These are phyloP conservation scores for Russula griseocarnosa DNA, from an alignment of 768 basidiomycete species.

Conservation along the genomic window DNA sequence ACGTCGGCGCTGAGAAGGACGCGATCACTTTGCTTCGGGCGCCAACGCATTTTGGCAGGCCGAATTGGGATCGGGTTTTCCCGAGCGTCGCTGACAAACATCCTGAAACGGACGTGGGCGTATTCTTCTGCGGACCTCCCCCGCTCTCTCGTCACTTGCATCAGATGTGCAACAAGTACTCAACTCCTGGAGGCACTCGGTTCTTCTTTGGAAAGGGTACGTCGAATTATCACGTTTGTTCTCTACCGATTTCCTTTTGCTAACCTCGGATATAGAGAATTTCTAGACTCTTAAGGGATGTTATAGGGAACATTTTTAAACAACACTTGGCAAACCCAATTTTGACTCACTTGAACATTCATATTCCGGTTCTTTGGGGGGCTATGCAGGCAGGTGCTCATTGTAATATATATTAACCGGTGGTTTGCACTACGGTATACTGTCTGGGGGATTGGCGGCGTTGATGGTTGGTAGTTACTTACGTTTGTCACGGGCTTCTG, in stretches of 20 bases:
- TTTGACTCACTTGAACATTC: not conserved
- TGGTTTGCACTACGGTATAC: not conserved
- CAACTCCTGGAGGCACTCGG: slow-evolving; percentile 65
- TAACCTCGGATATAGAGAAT: slow-evolving; percentile 14
- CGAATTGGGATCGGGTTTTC: slow-evolving; percentile 80
- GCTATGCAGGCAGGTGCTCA: not conserved
- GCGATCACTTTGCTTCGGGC: slow-evolving; percentile 85
- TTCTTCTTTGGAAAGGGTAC: slow-evolving; percentile 91
- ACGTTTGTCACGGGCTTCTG: not conserved
- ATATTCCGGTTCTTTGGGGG: not conserved
- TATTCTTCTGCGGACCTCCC: slow-evolving; percentile 88
- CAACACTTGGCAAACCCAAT: not conserved
- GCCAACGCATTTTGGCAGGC: slow-evolving; percentile 89
- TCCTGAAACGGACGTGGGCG: slow-evolving; percentile 84
- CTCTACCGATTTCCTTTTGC: not conserved
- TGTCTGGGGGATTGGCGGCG: not conserved
- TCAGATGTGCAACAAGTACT: slow-evolving; percentile 80
- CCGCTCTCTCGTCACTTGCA: slow-evolving; percentile 69
- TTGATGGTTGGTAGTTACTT: slow-evolving; percentile 8
- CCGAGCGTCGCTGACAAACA: slow-evolving; percentile 74
- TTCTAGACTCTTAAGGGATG: slow-evolving; percentile 3
- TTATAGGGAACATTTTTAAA: not conserved
- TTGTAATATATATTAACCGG: slow-evolving; percentile 1
- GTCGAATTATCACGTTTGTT: not conserved
- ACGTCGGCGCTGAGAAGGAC: slow-evolving; percentile 90